Evolutionary conservation across 441 rosid genomes (phyloP), one percentile per base, ranked within the genome.

Genomic region (Isatis lusitanica): DNA sequence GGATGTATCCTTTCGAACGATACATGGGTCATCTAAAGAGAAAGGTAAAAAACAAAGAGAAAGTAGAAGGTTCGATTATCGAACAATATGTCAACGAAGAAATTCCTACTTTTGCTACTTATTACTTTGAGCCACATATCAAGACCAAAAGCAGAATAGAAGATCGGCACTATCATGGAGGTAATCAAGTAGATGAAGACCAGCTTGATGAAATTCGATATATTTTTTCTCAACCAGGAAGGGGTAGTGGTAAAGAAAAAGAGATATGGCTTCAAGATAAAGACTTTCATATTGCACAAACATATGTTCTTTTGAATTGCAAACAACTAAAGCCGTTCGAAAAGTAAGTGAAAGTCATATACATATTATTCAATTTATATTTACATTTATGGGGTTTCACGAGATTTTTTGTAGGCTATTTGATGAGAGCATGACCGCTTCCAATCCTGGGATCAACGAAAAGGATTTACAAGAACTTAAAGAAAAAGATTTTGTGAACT

Each of bases 71-170:
- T 1, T 56, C 62, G 0, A 56, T 56, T 31, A 17, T 55, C 7
- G 61, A 56, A 33, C 61, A 56, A 4, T 56, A 26, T 9, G 12
- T 52, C 35, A 28, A 53, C 7, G 36, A 53, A 53, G 18, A 53
- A 53, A 28, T 28, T 28, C 13, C 18, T 28, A 53, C 17, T 60
- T 61, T 61, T 40, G 0, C 12, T 40, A 5, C 7, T 18, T 61
- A 61, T 7, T 61, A 61, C 10, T 61, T 61, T 40, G 66, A 61
- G 15, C 13, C 66, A 24, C 18, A 61, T 7, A 38, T 61, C 66
- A 21, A 39, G 6, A 61, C 50, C 0, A 61, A 61, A 12, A 12
- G 3, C 5, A 17, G 17, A 24, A 21, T 2, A 8, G 21, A 3
- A 40, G 66, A 61, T 24, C 38, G 52, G 26, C 38, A 62, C 38